Percentiles rank a stretch among this genome's conserved stretches.
Evolutionary conservation across 345 rosid species (phyloP).

Genomic region (Eucalyptus sp.): DNA sequence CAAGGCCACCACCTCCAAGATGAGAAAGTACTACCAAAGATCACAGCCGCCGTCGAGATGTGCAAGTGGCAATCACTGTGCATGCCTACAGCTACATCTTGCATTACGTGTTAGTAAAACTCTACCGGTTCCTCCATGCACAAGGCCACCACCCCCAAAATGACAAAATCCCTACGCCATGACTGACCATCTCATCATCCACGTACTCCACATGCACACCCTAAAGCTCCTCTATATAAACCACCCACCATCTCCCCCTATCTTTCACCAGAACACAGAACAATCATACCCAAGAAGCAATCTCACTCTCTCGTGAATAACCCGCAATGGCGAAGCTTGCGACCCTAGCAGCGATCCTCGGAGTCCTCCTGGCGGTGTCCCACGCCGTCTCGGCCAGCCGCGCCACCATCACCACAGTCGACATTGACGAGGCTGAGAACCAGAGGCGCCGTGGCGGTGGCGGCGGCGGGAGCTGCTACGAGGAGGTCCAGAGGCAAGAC

Average conservation of each 20-base stretch:
- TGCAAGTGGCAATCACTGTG: background rate
- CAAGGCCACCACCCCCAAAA: background rate
- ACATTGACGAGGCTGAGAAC: background rate
- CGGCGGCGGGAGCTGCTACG: background rate
- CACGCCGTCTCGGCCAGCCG: constrained; percentile 4
- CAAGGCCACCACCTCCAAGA: background rate
- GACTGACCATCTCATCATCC: background rate
- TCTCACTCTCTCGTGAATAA: background rate
- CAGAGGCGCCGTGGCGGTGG: background rate
- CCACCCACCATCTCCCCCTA: background rate
- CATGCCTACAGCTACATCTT: background rate
- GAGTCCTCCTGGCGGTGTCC: constrained; percentile 4
- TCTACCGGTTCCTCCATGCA: background rate
- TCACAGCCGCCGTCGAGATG: background rate
- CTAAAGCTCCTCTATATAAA: background rate
- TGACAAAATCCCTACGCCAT: background rate
- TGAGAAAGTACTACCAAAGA: background rate
- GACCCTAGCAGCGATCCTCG: constrained; percentile 1
- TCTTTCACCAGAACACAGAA: background rate
- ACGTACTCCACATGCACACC: constrained; percentile 16
- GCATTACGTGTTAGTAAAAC: background rate
- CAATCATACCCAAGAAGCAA: background rate
- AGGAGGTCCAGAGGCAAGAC: constrained; percentile 10
- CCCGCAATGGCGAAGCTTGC: constrained; percentile 9
- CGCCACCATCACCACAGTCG: constrained; percentile 10